phyloP scores from a whole-genome alignment of 2,329 filamentous ascomycete species.

The Exophiala bonariae region DNA sequence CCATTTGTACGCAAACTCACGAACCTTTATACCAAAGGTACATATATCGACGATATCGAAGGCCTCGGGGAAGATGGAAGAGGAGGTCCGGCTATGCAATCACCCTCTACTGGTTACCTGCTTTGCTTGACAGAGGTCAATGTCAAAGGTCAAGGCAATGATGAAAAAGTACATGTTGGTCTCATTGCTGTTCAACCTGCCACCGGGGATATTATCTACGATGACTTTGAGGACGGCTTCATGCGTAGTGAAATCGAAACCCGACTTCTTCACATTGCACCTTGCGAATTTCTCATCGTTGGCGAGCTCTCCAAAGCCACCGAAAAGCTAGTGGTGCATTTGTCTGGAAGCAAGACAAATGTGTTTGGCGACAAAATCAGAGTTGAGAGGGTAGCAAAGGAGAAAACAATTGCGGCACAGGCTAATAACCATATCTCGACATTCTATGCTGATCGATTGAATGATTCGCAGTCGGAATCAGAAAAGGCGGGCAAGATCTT shows the following conservation, averaged over 20 bases:
- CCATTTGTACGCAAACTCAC: conserved; percentile 92
- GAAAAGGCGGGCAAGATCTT: conserved; percentile 67
- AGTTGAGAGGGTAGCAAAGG: conserved; percentile 74
- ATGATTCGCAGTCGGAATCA: conserved; percentile 54
- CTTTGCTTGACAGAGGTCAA: conserved; percentile 87
- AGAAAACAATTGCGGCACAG: conserved; percentile 79
- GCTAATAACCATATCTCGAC: conserved; percentile 85
- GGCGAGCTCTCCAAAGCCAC: conserved; percentile 87
- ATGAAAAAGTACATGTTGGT: conserved; percentile 90
- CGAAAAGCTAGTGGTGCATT: conserved; percentile 85
- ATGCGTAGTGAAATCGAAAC: conserved; percentile 97
- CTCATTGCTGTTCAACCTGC: conserved; percentile 92
- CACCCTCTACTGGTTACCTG: conserved; percentile 75
- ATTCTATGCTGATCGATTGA: conserved; percentile 88
- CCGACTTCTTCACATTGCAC: conserved; percentile 88
- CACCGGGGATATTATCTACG: conserved; percentile 93
- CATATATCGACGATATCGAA: conserved; percentile 91
- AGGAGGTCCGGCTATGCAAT: conserved; percentile 59
- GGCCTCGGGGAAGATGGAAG: conserved; percentile 61
- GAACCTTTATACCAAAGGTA: conserved; percentile 96
- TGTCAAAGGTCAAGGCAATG: conserved; percentile 76
- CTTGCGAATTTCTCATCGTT: conserved; percentile 91
- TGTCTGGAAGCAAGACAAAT: conserved; percentile 85
- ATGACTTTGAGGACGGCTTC: conserved; percentile 94
- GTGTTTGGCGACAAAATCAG: conserved; percentile 89